A percentile compares a stretch with the other conserved stretches of the same genome.
Conservation (phyloP, 257 asterid species). For the Misopates orontium region DNA sequence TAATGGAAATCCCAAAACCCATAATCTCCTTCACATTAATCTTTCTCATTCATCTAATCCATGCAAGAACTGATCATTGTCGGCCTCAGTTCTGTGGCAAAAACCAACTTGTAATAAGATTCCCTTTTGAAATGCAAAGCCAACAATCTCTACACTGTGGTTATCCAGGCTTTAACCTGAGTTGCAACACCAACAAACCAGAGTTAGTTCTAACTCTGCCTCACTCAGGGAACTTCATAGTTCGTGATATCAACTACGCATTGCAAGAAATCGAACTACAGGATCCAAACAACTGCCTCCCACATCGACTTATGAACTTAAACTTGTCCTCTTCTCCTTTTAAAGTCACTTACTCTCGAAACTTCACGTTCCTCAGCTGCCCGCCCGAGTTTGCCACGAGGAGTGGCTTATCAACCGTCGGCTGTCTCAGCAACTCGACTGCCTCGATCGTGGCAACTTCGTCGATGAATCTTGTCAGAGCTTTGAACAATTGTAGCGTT, state of each 20-base stretch:
- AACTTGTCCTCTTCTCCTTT: conserved; percentile 62
- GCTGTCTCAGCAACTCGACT: conserved; percentile 70
- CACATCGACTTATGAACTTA: conserved; percentile 41
- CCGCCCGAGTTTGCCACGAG: conserved; percentile 27
- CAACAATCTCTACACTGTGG: conserved; percentile 46
- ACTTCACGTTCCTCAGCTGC: conserved; percentile 63
- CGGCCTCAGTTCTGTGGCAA: conserved; percentile 33
- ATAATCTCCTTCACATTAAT: conserved; percentile 24
- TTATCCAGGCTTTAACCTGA: conserved; percentile 53
- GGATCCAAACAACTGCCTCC: conserved; percentile 63
- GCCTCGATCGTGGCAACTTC: conserved; percentile 48
- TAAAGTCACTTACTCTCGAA: conserved; percentile 27
- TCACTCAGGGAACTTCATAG: conserved; percentile 48
- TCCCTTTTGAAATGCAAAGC: conserved; percentile 34
- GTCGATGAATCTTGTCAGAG: conserved; percentile 26
- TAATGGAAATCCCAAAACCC: conserved; percentile 44
- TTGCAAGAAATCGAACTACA: conserved; percentile 53
- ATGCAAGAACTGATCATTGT: conserved; percentile 39
- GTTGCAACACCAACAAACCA: conserved; percentile 26
- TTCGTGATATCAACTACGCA: conserved; percentile 51
- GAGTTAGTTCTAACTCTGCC: conserved; percentile 46
- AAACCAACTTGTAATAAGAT: conserved; percentile 27
- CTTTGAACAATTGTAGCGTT: conserved; percentile 44
- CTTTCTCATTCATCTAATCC: conserved; percentile 27
- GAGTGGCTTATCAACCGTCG: conserved; percentile 32